Conservation (phyloP, 2,329 filamentous ascomycete genomes). For the Penicillium vulpinum region DNA sequence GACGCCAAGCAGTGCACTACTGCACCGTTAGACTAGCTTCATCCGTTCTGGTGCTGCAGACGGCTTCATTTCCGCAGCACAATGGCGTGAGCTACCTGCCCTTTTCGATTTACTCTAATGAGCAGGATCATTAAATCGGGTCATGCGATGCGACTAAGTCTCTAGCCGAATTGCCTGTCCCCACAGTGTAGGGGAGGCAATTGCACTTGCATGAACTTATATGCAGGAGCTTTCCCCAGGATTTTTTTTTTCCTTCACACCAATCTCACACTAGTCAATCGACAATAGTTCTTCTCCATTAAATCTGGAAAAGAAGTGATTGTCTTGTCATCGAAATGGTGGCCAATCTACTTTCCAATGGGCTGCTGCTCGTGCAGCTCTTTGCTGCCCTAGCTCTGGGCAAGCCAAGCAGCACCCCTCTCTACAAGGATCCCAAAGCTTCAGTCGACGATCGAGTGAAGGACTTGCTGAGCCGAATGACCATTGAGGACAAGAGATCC, state of each 20-base stretch:
- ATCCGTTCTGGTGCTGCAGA: background rate
- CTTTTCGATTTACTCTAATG: background rate
- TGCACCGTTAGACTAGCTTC: background rate
- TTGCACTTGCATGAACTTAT: background rate
- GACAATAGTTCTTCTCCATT: background rate
- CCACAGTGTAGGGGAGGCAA: background rate
- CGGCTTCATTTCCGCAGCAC: constrained; percentile 13
- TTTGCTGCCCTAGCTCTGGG: constrained; percentile 20
- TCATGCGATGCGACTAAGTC: background rate
- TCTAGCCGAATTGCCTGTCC: background rate
- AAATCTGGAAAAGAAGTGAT: background rate
- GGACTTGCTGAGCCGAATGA: constrained; percentile 72
- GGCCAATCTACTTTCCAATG: constrained; percentile 21
- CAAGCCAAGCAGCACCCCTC: constrained; percentile 19
- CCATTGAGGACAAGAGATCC: constrained; percentile 69
- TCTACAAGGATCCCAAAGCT: constrained; percentile 64
- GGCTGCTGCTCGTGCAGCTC: constrained; percentile 30
- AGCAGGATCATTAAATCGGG: background rate
- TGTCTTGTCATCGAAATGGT: constrained; percentile 12
- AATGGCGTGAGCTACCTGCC: background rate
- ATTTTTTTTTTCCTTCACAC: background rate
- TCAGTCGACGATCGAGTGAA: constrained; percentile 64
- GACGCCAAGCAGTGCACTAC: background rate
- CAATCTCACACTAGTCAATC: background rate
- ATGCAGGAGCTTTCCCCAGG: constrained; percentile 1